phyloP scores from a whole-genome alignment of 495 filamentous ascomycete species.

The Glutinoglossum americanum region DNA sequence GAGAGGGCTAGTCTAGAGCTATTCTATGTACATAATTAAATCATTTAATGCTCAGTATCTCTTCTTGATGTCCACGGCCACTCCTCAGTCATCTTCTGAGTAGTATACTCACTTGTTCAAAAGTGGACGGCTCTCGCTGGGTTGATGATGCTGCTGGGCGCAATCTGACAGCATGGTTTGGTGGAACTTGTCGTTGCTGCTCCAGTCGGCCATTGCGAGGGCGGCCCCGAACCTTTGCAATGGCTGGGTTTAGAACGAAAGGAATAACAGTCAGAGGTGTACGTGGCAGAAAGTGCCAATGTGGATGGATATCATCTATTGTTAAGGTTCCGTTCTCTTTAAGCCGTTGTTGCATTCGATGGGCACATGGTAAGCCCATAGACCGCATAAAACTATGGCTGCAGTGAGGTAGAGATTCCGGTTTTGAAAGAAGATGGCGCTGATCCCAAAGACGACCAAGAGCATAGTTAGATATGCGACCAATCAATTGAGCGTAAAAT shows the following conservation, averaged over 20 bases:
- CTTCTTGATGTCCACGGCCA: too few relatives aligned
- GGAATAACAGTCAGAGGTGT: not conserved
- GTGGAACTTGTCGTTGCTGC: not conserved
- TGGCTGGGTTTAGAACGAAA: not conserved
- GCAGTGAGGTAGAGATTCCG: not conserved
- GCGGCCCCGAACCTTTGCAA: not conserved
- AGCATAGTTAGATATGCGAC: not conserved
- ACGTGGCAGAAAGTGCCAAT: not conserved
- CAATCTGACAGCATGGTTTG: not conserved
- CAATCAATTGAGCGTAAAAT: not conserved
- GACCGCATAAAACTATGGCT: not conserved
- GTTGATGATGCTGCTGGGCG: not conserved
- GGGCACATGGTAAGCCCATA: not conserved
- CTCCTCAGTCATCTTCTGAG: too few relatives aligned
- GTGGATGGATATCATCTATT: not conserved
- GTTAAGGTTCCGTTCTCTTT: not conserved
- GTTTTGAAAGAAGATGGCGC: not conserved
- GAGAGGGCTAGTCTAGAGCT: too few relatives aligned
- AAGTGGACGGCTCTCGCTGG: not conserved
- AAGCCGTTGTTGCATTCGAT: not conserved
- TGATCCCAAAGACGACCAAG: not conserved
- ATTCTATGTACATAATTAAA: too few relatives aligned
- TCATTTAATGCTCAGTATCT: too few relatives aligned
- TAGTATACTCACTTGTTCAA: not conserved
- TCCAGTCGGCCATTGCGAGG: not conserved